These are phyloP conservation scores for Prunus davidiana DNA, from an alignment of 306 rosid species.

Conservation along the genomic window DNA sequence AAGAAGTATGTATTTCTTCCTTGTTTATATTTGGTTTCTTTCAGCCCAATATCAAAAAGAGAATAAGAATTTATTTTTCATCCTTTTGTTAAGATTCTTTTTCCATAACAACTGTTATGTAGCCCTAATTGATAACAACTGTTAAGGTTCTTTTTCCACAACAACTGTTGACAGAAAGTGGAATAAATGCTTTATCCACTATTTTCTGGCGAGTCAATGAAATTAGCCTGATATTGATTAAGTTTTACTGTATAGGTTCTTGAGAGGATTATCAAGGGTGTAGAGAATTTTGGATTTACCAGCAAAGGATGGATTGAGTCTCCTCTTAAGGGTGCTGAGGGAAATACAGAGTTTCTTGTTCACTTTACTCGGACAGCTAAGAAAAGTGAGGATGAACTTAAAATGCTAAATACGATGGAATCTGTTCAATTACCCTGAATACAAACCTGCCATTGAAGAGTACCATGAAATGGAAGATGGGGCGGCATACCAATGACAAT, in stretches of 20 bases:
- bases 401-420: background rate
- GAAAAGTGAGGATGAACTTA: background rate
- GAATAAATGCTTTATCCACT: background rate
- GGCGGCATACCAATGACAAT: background rate
- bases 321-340: constrained; percentile 93
- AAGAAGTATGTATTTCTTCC: constrained; percentile 33
- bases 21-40: background rate
- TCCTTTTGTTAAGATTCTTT: background rate
- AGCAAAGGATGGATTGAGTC: constrained; percentile 84
- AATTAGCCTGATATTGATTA: background rate
- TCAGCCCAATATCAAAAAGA: background rate
- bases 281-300: constrained; percentile 72
- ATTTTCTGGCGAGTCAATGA: background rate
- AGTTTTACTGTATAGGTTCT: constrained; percentile 52
- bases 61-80: background rate
- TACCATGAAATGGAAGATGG: background rate
- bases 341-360: constrained; percentile 88
- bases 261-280: constrained; percentile 76
- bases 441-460: background rate
- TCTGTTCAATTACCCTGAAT: background rate
- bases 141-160: too few relatives aligned
- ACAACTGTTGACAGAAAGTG: background rate
- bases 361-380: constrained; percentile 45
- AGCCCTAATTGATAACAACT: background rate
- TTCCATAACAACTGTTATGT: background rate